Percentiles rank a stretch among this genome's conserved stretches.
phyloP scores from a whole-genome alignment of 176 grass and related monocot genomes.

The Hordeum vulgare region DNA sequence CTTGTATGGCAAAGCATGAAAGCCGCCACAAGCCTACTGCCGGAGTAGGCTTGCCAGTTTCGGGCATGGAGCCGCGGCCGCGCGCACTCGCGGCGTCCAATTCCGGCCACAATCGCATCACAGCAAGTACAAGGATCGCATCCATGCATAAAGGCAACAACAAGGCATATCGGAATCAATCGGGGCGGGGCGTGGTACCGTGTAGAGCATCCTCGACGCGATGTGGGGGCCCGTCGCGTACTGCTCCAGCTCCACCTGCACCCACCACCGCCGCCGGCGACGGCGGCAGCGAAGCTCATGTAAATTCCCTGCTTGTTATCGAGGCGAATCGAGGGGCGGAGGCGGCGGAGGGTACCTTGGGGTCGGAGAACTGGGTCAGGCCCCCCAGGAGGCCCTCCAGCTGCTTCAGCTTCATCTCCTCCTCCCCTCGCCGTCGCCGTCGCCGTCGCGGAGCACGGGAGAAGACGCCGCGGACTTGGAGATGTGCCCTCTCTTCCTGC shows the following conservation, averaged over 20 bases:
- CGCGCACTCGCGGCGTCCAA: neutral
- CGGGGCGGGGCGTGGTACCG: conserved; percentile 28
- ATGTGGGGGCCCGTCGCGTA: conserved; percentile 91
- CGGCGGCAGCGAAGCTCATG: neutral
- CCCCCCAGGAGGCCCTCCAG: conserved; percentile 85
- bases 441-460: neutral
- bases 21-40: neutral
- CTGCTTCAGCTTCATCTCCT: conserved; percentile 91
- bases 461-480: neutral
- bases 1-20: neutral
- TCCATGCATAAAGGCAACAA: neutral
- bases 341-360: conserved; percentile 45
- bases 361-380: conserved; percentile 71
- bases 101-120: neutral
- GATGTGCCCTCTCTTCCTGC: neutral
- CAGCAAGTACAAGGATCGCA: neutral
- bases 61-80: conserved; percentile 16
- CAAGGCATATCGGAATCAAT: conserved; percentile 22
- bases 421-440: neutral
- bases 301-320: neutral
- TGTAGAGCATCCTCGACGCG: conserved; percentile 89
- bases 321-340: neutral
- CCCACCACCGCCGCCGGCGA: neutral
- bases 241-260: conserved; percentile 91
- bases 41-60: neutral